These are phyloP conservation scores for Plantago elongata DNA, from an alignment of 257 asterid genomes.

Conservation along the genomic window DNA sequence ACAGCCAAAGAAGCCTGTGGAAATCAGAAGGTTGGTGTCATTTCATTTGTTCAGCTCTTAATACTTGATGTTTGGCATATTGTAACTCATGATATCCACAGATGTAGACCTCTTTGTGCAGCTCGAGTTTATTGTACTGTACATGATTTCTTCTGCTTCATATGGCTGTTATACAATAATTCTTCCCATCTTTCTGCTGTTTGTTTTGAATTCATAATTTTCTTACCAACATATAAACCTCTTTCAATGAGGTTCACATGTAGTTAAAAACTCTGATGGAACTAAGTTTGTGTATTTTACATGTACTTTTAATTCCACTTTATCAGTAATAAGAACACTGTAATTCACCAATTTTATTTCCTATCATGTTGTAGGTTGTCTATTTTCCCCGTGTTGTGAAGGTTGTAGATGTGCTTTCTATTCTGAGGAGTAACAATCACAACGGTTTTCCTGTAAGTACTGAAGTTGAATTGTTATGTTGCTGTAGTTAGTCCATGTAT, in stretches of 20 bases:
- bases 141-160: neutral
- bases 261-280: slow-evolving; percentile 1
- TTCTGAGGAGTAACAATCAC: slow-evolving; percentile 84
- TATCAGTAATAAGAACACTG: slow-evolving; percentile 10
- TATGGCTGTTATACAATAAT: neutral
- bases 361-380: slow-evolving; percentile 55
- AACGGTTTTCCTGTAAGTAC: slow-evolving; percentile 91
- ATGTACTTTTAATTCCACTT: neutral
- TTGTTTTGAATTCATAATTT: neutral
- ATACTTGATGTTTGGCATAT: neutral
- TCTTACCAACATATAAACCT: neutral
- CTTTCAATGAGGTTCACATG: neutral
- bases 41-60: neutral
- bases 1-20: slow-evolving; percentile 90
- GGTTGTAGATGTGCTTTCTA: slow-evolving; percentile 77
- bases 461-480: slow-evolving; percentile 10
- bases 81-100: neutral
- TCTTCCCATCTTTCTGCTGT: neutral
- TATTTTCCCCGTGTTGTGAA: slow-evolving; percentile 87
- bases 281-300: slow-evolving; percentile 2
- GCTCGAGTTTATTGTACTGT: neutral
- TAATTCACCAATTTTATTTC: slow-evolving; percentile 11
- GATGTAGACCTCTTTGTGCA: neutral
- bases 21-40: slow-evolving; percentile 63
- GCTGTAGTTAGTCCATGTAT: slow-evolving; percentile 14